Percentiles rank a stretch among this genome's conserved stretches.
phyloP scores from a whole-genome alignment of 176 grass and related monocot species.

The Puya raimondii region DNA sequence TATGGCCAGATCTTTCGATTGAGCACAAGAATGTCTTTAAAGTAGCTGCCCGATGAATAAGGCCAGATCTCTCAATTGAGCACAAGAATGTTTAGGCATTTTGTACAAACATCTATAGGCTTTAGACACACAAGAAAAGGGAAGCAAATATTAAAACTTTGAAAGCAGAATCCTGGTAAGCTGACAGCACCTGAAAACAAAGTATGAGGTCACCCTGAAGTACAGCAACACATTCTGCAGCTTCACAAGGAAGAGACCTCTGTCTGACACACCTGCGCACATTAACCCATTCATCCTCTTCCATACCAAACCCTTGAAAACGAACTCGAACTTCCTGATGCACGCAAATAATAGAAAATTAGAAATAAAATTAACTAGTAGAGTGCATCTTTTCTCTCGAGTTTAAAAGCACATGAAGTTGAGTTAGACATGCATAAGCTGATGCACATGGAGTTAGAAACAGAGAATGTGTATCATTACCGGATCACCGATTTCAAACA shows the following conservation, averaged over 20 bases:
- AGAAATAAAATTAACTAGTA: background rate
- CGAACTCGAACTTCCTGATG: slow-evolving; percentile 71
- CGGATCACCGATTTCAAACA: slow-evolving; percentile 58
- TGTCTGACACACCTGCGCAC: slow-evolving; percentile 70
- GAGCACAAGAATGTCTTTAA: background rate
- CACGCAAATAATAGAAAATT: background rate
- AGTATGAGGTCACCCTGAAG: slow-evolving; percentile 78
- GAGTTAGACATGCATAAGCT: background rate
- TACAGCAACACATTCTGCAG: slow-evolving; percentile 67
- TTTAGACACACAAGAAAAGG: background rate
- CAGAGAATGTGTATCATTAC: slow-evolving; percentile 23
- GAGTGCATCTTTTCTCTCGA: background rate
- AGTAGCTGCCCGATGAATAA: background rate
- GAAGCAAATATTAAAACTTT: background rate
- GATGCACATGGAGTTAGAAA: background rate
- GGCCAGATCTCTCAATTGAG: background rate
- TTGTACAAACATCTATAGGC: background rate
- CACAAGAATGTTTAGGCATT: background rate
- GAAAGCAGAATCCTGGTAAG: background rate
- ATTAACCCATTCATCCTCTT: slow-evolving; percentile 87
- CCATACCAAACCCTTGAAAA: slow-evolving; percentile 67
- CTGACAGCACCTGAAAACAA: slow-evolving; percentile 54
- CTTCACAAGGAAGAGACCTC: slow-evolving; percentile 71
- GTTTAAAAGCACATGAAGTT: background rate
- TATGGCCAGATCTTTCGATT: background rate